Percentiles rank a stretch among this genome's conserved stretches.
These are phyloP conservation scores for Saccharomycopsis oosterbeekiorum DNA, from an alignment of 805 yeast genomes.

Conservation along the genomic window DNA sequence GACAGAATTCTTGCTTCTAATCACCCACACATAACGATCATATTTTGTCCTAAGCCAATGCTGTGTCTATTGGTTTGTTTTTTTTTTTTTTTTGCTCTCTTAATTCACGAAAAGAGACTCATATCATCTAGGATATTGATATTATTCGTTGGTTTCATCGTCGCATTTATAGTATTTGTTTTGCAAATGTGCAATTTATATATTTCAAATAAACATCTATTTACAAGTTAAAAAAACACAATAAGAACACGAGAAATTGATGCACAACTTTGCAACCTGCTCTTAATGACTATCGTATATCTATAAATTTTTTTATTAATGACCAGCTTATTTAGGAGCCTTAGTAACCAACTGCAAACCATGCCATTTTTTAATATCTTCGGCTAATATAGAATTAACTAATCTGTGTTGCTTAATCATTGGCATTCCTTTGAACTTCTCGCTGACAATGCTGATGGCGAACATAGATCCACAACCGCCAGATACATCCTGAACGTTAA, in stretches of 20 bases:
- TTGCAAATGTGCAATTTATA: neutral
- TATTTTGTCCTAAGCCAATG: no score
- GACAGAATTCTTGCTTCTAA: no score
- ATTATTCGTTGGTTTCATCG: no score
- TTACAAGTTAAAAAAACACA: neutral
- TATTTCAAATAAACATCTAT: neutral
- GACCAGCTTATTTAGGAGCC: conserved; percentile 25
- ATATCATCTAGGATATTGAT: no score
- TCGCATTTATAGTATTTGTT: no score
- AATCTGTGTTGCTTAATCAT: conserved; percentile 89
- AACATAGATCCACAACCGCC: conserved; percentile 99
- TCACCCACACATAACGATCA: no score
- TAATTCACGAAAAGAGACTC: no score
- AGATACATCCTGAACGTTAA: conserved; percentile 16
- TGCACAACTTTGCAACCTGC: no score
- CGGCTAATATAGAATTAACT: conserved; percentile 72
- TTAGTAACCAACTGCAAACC: conserved; percentile 82
- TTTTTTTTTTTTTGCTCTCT: no score
- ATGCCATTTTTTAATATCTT: conserved; percentile 88
- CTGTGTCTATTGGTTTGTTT: no score
- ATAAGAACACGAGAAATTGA: no score
- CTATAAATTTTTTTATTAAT: conserved; percentile 19
- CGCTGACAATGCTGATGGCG: conserved; percentile 68
- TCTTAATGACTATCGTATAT: no score
- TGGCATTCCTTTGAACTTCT: conserved; percentile 64